phyloP scores from a whole-genome alignment of 257 asterid species.

The Mentha longifolia region DNA sequence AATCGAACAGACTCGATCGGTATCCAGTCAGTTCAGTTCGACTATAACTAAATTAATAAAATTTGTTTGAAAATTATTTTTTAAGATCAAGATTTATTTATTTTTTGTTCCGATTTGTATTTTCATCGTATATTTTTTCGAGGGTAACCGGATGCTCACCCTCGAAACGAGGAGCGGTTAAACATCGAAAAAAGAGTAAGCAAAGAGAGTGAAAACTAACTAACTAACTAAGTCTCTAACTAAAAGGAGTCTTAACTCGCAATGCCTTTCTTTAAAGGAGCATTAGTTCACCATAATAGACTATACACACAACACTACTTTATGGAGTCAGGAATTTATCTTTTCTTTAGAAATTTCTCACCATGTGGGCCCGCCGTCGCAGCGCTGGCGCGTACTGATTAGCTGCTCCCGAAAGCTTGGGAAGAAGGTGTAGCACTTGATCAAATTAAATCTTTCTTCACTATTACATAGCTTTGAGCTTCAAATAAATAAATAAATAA shows the following conservation, averaged over 20 bases:
- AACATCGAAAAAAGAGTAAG: not conserved
- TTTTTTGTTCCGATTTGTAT: too few species aligned
- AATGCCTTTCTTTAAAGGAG: constrained; percentile 15
- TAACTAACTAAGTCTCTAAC: not conserved
- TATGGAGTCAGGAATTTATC: not conserved
- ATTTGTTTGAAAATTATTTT: too few species aligned
- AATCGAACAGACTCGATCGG: not conserved
- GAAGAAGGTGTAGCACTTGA: not conserved
- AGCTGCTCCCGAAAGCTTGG: constrained; percentile 35
- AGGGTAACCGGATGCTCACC: not conserved
- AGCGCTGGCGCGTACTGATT: constrained; percentile 37
- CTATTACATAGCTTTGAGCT: not conserved
- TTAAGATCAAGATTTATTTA: too few species aligned
- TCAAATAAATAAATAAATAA: too few species aligned
- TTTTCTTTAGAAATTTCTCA: not conserved
- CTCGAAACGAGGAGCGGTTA: not conserved
- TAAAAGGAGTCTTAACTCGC: constrained; percentile 1
- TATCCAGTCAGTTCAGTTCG: too few species aligned
- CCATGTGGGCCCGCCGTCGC: constrained; percentile 14
- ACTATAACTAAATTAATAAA: too few species aligned
- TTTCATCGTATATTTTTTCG: too few species aligned
- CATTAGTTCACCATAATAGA: constrained; percentile 8
- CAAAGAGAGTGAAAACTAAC: not conserved
- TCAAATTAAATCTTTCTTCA: not conserved
- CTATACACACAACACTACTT: not conserved